These are phyloP conservation scores for Nasturtium officinale DNA, from an alignment of 345 rosid species.

Conservation along the genomic window DNA sequence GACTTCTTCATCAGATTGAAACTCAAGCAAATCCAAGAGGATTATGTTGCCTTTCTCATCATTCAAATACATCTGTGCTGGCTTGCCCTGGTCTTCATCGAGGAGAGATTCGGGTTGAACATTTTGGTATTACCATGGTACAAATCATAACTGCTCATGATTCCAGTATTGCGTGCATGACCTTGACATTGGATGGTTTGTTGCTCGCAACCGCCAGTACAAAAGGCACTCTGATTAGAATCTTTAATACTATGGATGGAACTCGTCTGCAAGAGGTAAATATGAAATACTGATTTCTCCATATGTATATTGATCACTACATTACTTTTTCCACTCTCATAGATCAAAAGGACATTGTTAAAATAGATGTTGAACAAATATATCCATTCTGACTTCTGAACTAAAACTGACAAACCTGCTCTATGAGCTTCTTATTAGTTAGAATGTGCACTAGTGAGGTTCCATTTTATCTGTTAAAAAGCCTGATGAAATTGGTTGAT, in stretches of 20 bases:
- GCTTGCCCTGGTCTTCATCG: conserved; percentile 82
- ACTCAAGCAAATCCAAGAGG: conserved; percentile 80
- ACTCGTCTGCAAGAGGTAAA: conserved; percentile 81
- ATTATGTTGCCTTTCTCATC: conserved; percentile 83
- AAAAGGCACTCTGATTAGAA: conserved; percentile 84
- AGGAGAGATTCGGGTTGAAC: conserved; percentile 77
- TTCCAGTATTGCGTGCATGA: conserved; percentile 70
- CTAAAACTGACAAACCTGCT: conserved; percentile 14
- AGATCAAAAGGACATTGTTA: background rate
- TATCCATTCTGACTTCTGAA: conserved; percentile 3
- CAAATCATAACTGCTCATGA: conserved; percentile 76
- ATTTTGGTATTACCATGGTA: conserved; percentile 72
- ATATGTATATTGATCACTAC: conserved; percentile 6
- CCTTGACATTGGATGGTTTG: conserved; percentile 81
- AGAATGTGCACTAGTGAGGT: background rate
- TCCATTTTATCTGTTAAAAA: conserved; percentile 2
- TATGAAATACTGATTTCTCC: conserved; percentile 7
- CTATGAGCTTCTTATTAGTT: conserved; percentile 4
- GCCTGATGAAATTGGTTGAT: background rate
- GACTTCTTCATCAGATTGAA: conserved; percentile 85
- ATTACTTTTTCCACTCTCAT: background rate
- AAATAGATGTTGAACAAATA: background rate
- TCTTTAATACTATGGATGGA: conserved; percentile 93
- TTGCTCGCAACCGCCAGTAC: conserved; percentile 92
- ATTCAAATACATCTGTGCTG: conserved; percentile 65